phyloP scores from a whole-genome alignment of 2,329 filamentous ascomycete species.

The Clarireedia hainanense region DNA sequence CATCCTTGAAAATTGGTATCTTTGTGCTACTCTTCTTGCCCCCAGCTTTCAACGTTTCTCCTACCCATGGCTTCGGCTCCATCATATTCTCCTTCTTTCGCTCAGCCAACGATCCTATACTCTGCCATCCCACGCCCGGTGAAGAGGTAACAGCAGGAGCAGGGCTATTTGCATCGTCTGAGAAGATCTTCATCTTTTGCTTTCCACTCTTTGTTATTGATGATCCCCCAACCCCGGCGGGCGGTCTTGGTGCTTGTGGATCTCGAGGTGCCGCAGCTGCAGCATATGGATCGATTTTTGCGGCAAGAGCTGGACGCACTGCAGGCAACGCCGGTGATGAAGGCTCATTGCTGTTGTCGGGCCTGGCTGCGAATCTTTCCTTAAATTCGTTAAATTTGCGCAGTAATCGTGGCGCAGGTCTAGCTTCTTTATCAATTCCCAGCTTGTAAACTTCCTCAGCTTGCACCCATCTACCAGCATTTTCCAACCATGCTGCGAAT shows the following conservation, averaged over 20 bases:
- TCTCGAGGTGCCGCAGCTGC: conserved; percentile 41
- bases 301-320: conserved; percentile 72
- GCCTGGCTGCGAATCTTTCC: conserved; percentile 61
- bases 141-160: conserved; percentile 46
- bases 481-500: conserved; percentile 88
- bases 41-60: conserved; percentile 81
- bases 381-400: conserved; percentile 94
- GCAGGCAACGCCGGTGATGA: conserved; percentile 81
- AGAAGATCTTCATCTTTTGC: conserved; percentile 85
- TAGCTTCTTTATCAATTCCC: conserved; percentile 81
- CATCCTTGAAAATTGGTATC: conserved; percentile 89
- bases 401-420: conserved; percentile 69
- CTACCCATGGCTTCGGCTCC: conserved; percentile 83
- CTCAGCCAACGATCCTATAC: conserved; percentile 76
- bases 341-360: conserved; percentile 57
- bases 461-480: conserved; percentile 74
- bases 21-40: conserved; percentile 76
- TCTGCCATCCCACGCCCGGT: conserved; percentile 72
- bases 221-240: conserved; percentile 38
- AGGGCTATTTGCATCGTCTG: conserved; percentile 56
- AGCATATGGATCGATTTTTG: conserved; percentile 79
- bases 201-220: conserved; percentile 57
- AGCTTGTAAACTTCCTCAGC: conserved; percentile 90
- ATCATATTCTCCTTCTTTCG: conserved; percentile 90
- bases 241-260: conserved; percentile 55